phyloP scores from a whole-genome alignment of 495 filamentous ascomycete genomes.

The Cetradonia linearis region DNA sequence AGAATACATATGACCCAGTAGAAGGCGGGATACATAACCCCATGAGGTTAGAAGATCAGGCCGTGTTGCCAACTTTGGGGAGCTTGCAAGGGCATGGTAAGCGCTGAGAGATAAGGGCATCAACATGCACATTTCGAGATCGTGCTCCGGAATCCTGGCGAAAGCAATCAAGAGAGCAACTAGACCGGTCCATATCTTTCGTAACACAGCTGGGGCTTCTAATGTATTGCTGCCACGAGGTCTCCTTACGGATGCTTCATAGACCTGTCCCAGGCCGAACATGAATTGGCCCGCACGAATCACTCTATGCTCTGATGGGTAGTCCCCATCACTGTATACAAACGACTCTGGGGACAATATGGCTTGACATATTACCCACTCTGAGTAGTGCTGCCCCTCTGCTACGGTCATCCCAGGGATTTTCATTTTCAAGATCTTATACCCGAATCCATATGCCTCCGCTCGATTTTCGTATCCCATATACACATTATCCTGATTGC shows the following conservation, averaged over 20 bases:
- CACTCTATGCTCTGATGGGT: background rate
- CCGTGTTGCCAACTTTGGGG: background rate
- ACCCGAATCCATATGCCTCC: slow-evolving; percentile 18
- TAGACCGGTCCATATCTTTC: background rate
- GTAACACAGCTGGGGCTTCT: background rate
- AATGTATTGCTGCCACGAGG: background rate
- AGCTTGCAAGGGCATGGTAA: background rate
- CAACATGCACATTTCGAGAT: slow-evolving; percentile 9
- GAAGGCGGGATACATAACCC: background rate
- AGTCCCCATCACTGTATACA: too few relatives aligned
- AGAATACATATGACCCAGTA: slow-evolving; percentile 1
- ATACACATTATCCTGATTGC: background rate
- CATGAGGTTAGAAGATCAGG: background rate
- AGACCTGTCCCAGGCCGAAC: background rate
- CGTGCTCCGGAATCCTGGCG: slow-evolving; percentile 5
- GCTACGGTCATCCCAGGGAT: background rate
- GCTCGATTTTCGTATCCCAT: slow-evolving; percentile 11
- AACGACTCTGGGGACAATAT: background rate
- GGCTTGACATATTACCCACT: background rate
- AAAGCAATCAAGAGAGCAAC: slow-evolving; percentile 3
- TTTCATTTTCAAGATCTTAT: slow-evolving; percentile 1
- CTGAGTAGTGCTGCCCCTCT: background rate
- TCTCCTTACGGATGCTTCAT: background rate
- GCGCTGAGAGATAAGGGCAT: slow-evolving; percentile 8
- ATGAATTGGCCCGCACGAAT: background rate